Conservation (phyloP, 805 yeast species). For the Brettanomyces bruxellensis region DNA sequence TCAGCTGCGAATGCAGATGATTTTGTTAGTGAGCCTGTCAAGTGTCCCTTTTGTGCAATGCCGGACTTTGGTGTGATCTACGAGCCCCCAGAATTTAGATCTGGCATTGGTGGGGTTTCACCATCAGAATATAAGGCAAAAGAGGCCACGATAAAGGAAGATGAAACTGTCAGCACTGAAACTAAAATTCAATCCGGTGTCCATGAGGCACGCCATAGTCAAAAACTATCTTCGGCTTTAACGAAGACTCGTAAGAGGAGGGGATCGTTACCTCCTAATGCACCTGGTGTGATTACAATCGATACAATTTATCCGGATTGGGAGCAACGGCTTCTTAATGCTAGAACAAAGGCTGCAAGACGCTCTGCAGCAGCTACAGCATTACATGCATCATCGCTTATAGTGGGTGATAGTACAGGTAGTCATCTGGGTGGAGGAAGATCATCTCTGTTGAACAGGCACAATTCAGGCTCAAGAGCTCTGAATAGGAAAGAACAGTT, state of each 20-base stretch:
- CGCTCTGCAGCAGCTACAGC: constrained; percentile 93
- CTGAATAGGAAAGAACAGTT: constrained; percentile 15
- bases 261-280: constrained; percentile 55
- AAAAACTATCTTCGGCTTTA: not conserved
- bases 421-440: not conserved
- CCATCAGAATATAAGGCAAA: constrained; percentile 33
- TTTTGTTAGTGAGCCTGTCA: constrained; percentile 77
- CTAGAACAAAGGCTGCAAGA: constrained; percentile 70
- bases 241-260: constrained; percentile 24
- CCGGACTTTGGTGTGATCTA: constrained; percentile 79
- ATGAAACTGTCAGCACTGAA: not conserved
- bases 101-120: constrained; percentile 48
- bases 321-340: constrained; percentile 65
- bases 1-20: constrained; percentile 39
- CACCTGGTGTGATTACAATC: constrained; percentile 65
- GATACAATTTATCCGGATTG: constrained; percentile 90
- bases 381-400: constrained; percentile 76
- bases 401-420: constrained; percentile 33
- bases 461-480: not conserved
- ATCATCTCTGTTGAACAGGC: not conserved
- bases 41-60: constrained; percentile 91
- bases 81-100: constrained; percentile 49
- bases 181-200: no score
- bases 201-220: not conserved
- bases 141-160: not conserved